These are phyloP conservation scores for Nicotiana tabacum DNA, from an alignment of 257 asterid species.

Conservation along the genomic window DNA sequence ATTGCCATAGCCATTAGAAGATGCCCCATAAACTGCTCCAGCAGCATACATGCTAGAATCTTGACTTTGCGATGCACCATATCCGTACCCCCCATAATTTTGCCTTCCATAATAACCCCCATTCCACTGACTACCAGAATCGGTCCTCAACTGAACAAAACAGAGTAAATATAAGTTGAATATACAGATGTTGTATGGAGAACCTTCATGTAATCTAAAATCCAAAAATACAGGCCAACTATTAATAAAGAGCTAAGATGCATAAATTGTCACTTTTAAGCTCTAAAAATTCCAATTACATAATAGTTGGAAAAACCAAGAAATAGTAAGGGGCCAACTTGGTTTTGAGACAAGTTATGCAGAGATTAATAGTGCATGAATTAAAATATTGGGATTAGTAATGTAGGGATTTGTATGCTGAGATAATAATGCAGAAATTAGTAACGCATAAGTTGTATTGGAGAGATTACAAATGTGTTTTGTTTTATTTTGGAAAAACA, in stretches of 20 bases:
- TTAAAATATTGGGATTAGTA: too few relatives aligned
- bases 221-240: background rate
- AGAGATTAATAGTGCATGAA: too few relatives aligned
- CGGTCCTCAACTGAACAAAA: slow-evolving; percentile 54
- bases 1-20: slow-evolving; percentile 62
- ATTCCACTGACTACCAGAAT: slow-evolving; percentile 49
- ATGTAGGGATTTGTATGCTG: too few relatives aligned
- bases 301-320: background rate
- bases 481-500: too few relatives aligned
- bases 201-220: background rate
- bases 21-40: slow-evolving; percentile 43
- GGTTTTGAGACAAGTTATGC: background rate
- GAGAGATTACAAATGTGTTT: too few relatives aligned
- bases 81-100: slow-evolving; percentile 67
- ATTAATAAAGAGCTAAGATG: background rate
- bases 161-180: background rate
- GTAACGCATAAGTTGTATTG: too few relatives aligned
- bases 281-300: background rate
- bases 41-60: slow-evolving; percentile 30
- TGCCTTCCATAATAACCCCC: slow-evolving; percentile 65
- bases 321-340: background rate
- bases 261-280: background rate
- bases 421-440: too few relatives aligned
- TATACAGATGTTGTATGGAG: background rate
- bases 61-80: slow-evolving; percentile 26